A percentile compares a stretch with the other conserved stretches of the same genome.
Evolutionary conservation across 2,329 filamentous ascomycete genomes (phyloP).

Genomic region (Teratosphaeriaceae sp.): DNA sequence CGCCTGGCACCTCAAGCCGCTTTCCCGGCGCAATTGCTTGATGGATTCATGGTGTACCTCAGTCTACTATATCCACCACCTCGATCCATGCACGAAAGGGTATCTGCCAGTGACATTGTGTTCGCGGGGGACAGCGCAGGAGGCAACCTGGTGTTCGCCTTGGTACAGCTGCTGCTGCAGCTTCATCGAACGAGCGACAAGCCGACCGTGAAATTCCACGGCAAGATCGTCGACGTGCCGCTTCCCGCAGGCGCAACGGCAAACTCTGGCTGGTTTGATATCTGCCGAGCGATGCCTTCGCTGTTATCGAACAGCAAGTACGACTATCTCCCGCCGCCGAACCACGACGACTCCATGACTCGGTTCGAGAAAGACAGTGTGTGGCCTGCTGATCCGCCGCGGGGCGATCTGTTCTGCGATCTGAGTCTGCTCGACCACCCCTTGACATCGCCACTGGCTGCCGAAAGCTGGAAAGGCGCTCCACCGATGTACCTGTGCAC

Average conservation of each 20-base stretch:
- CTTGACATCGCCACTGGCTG: slow-evolving; percentile 56
- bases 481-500: slow-evolving; percentile 63
- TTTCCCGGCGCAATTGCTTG: slow-evolving; percentile 68
- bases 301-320: slow-evolving; percentile 47
- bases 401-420: slow-evolving; percentile 43
- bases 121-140: slow-evolving; percentile 71
- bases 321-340: slow-evolving; percentile 55
- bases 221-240: slow-evolving; percentile 50
- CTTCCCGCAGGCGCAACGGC: slow-evolving; percentile 60
- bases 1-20: slow-evolving; percentile 66
- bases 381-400: slow-evolving; percentile 41
- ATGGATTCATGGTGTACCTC: slow-evolving; percentile 66
- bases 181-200: slow-evolving; percentile 42
- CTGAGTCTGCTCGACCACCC: slow-evolving; percentile 52
- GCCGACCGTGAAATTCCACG: slow-evolving; percentile 54
- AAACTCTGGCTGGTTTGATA: slow-evolving; percentile 65
- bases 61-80: slow-evolving; percentile 64
- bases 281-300: slow-evolving; percentile 57
- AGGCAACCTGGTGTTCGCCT: slow-evolving; percentile 60
- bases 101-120: slow-evolving; percentile 60
- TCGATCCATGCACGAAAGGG: slow-evolving; percentile 58
- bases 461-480: slow-evolving; percentile 51
- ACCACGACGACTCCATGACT: slow-evolving; percentile 27
- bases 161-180: slow-evolving; percentile 64
- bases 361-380: slow-evolving; percentile 43